A percentile compares a stretch with the other conserved stretches of the same genome.
These are phyloP conservation scores for Leccinum imitatum DNA, from an alignment of 768 basidiomycete genomes.

Conservation along the genomic window DNA sequence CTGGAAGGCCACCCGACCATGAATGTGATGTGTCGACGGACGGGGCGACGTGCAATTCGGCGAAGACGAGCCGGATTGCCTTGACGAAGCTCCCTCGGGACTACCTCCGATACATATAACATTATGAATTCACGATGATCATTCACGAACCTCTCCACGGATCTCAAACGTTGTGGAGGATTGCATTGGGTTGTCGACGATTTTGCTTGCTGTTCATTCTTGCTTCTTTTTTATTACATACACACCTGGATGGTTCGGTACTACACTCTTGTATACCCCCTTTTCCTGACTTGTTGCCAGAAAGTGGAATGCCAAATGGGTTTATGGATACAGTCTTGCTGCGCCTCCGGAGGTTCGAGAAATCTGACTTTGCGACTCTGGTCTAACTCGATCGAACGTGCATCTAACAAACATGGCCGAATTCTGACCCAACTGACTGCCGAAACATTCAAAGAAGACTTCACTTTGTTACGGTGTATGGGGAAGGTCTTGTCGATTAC, in stretches of 20 bases:
- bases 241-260: not conserved
- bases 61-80: not conserved
- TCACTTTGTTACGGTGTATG: no score
- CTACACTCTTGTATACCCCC: not conserved
- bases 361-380: no score
- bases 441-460: no score
- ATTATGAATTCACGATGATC: not conserved
- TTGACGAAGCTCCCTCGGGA: not conserved
- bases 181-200: not conserved
- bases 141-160: not conserved
- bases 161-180: not conserved
- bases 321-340: not conserved
- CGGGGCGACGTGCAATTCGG: not conserved
- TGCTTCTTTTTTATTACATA: not conserved
- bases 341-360: not conserved
- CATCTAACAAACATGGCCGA: no score
- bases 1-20: slow-evolving; percentile 29
- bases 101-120: not conserved
- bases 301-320: not conserved
- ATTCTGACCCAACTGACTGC: no score
- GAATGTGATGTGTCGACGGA: slow-evolving; percentile 2
- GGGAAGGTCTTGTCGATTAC: no score
- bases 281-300: not conserved
- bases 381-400: no score
- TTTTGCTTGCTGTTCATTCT: not conserved